A percentile compares a stretch with the other conserved stretches of the same genome.
These are phyloP conservation scores for Groenewaldozyma auringiensis DNA, from an alignment of 1,139 yeast species.

Conservation along the genomic window DNA sequence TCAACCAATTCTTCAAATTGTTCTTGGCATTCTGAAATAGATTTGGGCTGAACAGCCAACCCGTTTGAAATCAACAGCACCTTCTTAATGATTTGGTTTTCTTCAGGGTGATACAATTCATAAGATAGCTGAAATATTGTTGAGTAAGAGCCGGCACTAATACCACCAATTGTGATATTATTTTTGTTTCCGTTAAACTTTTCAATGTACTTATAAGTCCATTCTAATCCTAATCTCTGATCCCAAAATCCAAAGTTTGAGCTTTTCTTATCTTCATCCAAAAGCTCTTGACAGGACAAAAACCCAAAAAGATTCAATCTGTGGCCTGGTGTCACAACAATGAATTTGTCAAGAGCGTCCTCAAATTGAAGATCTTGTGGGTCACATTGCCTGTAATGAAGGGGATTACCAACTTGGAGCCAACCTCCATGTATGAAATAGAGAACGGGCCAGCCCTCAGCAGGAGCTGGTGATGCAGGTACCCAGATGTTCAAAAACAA, in stretches of 20 bases:
- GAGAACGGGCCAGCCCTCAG: constrained; percentile 36
- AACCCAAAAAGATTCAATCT: constrained; percentile 38
- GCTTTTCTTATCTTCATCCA: constrained; percentile 24
- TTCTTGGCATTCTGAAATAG: constrained; percentile 29
- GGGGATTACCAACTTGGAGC: constrained; percentile 35
- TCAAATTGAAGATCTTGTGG: constrained; percentile 24
- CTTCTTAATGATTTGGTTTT: constrained; percentile 32
- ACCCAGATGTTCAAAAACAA: constrained; percentile 36
- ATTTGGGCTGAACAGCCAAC: constrained; percentile 34
- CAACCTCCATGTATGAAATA: constrained; percentile 39
- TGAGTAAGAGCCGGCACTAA: constrained; percentile 32
- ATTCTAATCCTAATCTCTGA: constrained; percentile 29
- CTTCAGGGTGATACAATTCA: constrained; percentile 34
- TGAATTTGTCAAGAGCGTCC: constrained; percentile 27
- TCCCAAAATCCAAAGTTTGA: constrained; percentile 41
- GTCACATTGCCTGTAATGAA: constrained; percentile 24
- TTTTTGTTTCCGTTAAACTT: constrained; percentile 36
- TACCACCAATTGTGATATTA: constrained; percentile 36
- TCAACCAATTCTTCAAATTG: constrained; percentile 34
- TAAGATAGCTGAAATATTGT: constrained; percentile 35
- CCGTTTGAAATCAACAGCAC: constrained; percentile 33
- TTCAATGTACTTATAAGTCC: constrained; percentile 29
- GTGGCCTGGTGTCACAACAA: constrained; percentile 37
- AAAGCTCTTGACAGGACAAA: constrained; percentile 28
- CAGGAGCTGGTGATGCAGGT: constrained; percentile 33